Percentiles rank a stretch among this genome's conserved stretches.
Evolutionary conservation across 208 protist genomes (phyloP).

Genomic region (Acanthamoeba sp.): DNA sequence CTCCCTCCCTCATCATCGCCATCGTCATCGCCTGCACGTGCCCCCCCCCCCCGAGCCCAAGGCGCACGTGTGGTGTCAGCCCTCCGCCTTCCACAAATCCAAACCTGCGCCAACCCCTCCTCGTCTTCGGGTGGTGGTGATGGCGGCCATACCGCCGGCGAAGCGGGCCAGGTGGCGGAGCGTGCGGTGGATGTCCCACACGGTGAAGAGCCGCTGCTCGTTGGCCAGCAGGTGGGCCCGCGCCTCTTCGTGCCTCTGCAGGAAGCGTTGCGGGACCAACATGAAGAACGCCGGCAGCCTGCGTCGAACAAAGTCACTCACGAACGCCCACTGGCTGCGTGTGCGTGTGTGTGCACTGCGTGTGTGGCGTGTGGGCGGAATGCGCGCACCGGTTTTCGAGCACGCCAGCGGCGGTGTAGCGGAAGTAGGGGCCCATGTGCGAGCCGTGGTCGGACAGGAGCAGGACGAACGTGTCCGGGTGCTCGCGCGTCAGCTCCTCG

Average conservation of each 20-base stretch:
- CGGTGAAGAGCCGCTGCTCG: neutral
- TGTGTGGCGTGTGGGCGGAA: too few species aligned
- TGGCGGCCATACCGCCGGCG: too few species aligned
- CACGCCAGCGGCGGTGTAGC: neutral
- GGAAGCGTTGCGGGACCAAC: neutral
- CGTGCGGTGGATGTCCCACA: neutral
- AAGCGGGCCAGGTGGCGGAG: neutral
- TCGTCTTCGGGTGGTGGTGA: too few species aligned
- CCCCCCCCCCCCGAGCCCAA: too few species aligned
- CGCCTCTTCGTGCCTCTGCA: neutral
- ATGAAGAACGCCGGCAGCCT: neutral
- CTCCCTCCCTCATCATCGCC: too few species aligned
- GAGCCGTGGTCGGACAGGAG: neutral
- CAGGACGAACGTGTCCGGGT: neutral
- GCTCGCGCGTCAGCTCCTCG: neutral
- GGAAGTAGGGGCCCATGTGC: neutral
- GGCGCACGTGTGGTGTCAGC: too few species aligned
- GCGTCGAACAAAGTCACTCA: neutral
- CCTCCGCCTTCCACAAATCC: too few species aligned
- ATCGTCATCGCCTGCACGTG: too few species aligned
- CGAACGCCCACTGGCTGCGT: too few species aligned
- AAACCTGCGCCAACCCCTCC: too few species aligned
- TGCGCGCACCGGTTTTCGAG: neutral
- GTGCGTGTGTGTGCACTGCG: too few species aligned
- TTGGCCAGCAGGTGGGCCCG: neutral